Conservation (phyloP, 331 rosid genomes). For the Saraca asoca region DNA sequence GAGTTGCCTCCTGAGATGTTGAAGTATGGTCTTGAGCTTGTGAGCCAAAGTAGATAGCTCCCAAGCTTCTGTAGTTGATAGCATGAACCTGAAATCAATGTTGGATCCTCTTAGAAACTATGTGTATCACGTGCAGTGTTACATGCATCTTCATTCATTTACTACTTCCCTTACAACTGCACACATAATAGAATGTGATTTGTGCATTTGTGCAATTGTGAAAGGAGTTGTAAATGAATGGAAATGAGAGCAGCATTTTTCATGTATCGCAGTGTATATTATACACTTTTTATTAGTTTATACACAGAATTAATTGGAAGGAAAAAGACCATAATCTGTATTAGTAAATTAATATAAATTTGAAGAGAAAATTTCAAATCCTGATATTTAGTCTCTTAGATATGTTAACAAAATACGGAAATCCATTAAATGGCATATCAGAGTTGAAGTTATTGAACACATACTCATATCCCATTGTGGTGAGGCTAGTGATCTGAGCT, state of each 20-base stretch:
- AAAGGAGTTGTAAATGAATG: too few relatives aligned
- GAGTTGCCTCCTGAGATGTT: constrained; percentile 54
- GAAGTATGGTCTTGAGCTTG: constrained; percentile 53
- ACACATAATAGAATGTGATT: too few relatives aligned
- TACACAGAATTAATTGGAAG: too few relatives aligned
- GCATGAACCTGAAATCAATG: constrained; percentile 45
- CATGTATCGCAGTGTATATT: too few relatives aligned
- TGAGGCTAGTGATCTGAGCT: constrained; percentile 56
- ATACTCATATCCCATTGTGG: constrained; percentile 59
- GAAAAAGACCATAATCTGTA: constrained; percentile 19
- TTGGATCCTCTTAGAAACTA: not conserved
- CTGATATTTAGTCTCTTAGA: not conserved
- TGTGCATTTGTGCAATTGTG: too few relatives aligned
- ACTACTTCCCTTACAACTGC: too few relatives aligned
- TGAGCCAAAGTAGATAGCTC: constrained; percentile 60
- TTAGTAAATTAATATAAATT: not conserved
- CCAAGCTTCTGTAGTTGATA: constrained; percentile 58
- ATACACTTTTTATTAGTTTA: too few relatives aligned
- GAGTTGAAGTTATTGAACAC: constrained; percentile 15
- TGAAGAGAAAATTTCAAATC: constrained; percentile 3
- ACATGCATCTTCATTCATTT: not conserved
- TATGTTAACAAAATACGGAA: constrained; percentile 1
- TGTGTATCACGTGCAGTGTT: not conserved
- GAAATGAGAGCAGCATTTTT: too few relatives aligned
- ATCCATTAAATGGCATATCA: not conserved